Conservation (phyloP, 345 rosid genomes). For the Gossypium anomalum region DNA sequence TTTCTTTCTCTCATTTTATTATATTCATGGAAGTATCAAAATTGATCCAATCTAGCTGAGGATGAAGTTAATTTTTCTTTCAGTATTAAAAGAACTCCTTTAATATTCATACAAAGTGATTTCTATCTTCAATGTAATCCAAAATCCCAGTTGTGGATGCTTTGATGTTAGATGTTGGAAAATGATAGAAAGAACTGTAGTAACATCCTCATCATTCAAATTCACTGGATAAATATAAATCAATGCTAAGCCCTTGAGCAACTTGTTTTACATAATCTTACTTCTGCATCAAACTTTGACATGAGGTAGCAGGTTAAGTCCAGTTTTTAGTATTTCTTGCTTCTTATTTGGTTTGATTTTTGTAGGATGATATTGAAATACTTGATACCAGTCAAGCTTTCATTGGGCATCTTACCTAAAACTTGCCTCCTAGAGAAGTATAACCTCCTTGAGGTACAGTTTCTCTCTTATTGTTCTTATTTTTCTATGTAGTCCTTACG, state of each 20-base stretch:
- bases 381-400: constrained; percentile 92
- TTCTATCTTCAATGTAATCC: neutral
- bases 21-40: neutral
- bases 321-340: neutral
- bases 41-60: neutral
- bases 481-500: constrained; percentile 6
- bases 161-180: neutral
- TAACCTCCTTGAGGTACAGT: constrained; percentile 70
- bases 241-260: neutral
- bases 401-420: constrained; percentile 71
- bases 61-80: neutral
- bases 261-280: neutral
- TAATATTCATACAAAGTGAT: neutral
- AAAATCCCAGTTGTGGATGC: neutral
- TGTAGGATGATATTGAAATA: constrained; percentile 92
- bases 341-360: constrained; percentile 15
- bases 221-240: neutral
- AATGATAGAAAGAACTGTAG: neutral
- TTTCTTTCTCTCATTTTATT: neutral
- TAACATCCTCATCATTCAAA: neutral
- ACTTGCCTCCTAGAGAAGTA: constrained; percentile 60
- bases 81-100: neutral
- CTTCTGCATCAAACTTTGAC: neutral
- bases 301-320: neutral
- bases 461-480: neutral